Evolutionary conservation across 2,329 filamentous ascomycete genomes (phyloP).

Genomic region (Alternaria infectoria): DNA sequence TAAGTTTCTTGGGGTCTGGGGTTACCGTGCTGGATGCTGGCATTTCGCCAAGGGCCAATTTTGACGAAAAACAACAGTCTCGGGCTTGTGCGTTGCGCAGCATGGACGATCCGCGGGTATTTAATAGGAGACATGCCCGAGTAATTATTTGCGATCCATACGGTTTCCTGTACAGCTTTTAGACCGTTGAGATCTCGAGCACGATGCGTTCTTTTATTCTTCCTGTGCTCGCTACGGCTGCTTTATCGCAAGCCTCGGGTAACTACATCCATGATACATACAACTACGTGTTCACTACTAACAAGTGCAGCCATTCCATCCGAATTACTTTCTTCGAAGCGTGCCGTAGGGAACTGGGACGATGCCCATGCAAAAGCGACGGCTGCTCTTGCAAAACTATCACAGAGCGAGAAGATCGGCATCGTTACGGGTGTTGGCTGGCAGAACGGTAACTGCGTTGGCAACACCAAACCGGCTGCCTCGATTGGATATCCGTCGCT

Average conservation of each 20-base stretch:
- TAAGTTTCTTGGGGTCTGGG: slow-evolving; percentile 2
- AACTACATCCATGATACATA: neutral
- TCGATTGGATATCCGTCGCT: slow-evolving; percentile 47
- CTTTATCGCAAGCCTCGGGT: slow-evolving; percentile 31
- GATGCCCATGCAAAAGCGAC: slow-evolving; percentile 50
- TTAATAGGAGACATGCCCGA: slow-evolving; percentile 25
- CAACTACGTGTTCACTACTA: slow-evolving; percentile 4
- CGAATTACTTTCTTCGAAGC: slow-evolving; percentile 22
- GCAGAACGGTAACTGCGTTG: slow-evolving; percentile 44
- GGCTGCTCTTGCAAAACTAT: slow-evolving; percentile 48
- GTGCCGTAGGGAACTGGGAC: slow-evolving; percentile 44
- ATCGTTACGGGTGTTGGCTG: slow-evolving; percentile 49
- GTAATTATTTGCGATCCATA: neutral
- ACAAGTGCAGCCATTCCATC: slow-evolving; percentile 27
- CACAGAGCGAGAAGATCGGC: slow-evolving; percentile 48
- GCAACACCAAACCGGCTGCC: slow-evolving; percentile 43
- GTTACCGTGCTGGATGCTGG: slow-evolving; percentile 5
- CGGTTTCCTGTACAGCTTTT: neutral
- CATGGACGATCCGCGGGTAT: slow-evolving; percentile 12
- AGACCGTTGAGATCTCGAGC: neutral
- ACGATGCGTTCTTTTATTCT: slow-evolving; percentile 37
- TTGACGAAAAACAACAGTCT: slow-evolving; percentile 14
- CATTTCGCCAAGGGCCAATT: slow-evolving; percentile 29
- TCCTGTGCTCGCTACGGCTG: slow-evolving; percentile 30
- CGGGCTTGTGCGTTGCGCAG: slow-evolving; percentile 7